Percentiles rank a stretch among this genome's conserved stretches.
These are phyloP conservation scores for Nemania bipapillata DNA, from an alignment of 2,329 filamentous ascomycete genomes.

Conservation along the genomic window DNA sequence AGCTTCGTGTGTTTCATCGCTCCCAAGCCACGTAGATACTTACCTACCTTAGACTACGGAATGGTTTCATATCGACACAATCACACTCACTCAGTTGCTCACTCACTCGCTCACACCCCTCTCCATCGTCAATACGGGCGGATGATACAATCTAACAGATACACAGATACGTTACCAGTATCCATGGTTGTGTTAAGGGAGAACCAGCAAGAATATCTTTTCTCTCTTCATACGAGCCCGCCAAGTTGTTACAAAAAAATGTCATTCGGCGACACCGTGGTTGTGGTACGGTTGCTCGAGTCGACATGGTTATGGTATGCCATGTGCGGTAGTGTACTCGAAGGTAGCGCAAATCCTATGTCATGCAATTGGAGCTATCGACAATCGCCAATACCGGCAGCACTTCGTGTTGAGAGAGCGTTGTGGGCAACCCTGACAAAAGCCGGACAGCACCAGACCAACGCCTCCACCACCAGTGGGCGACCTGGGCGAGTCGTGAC, in stretches of 20 bases:
- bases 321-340: neutral
- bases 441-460: constrained; percentile 7
- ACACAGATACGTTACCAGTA: neutral
- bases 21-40: constrained; percentile 15
- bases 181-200: neutral
- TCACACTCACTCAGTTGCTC: no score
- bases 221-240: constrained; percentile 23
- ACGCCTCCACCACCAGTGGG: constrained; percentile 30
- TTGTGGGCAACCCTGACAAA: constrained; percentile 37
- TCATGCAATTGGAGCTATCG: constrained; percentile 29
- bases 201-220: neutral
- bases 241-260: constrained; percentile 1
- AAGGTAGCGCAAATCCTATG: constrained; percentile 32
- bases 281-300: constrained; percentile 1
- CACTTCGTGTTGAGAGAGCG: constrained; percentile 39
- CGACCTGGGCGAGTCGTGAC: constrained; percentile 21
- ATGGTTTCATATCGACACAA: constrained; percentile 16
- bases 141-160: neutral
- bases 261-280: constrained; percentile 24
- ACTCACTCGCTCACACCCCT: no score
- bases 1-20: constrained; percentile 27
- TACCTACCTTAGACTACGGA: constrained; percentile 1
- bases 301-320: constrained; percentile 14
- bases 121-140: neutral
- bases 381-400: constrained; percentile 30